Evolutionary conservation across 331 rosid genomes (phyloP), one percentile per base, ranked within the genome.

Genomic region (Quercus phellos): DNA sequence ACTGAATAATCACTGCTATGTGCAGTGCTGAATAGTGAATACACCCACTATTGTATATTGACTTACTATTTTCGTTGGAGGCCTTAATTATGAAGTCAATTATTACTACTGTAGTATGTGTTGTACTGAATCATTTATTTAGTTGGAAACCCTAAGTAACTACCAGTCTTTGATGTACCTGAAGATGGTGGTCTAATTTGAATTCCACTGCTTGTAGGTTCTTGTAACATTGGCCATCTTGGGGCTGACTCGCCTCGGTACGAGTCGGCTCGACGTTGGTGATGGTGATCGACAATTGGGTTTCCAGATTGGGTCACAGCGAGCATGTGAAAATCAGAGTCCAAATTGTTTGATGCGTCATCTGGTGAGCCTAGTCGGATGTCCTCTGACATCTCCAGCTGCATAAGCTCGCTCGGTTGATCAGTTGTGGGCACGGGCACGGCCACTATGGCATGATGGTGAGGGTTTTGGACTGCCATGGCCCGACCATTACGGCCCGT

Each of bases 351-450:
- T 0, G 97, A 92, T 1, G 87, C 94, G 42, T 92, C 97, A 2
- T 91, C 92, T 0, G 98, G 98, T 5, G 99, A 94, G 5, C 97
- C 97, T 0, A 94, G 85, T 19, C 94, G 85, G 34, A 92, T 94
- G 22, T 92, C 97, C 72, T 95, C 97, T 0, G 95, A 83, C 91
- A 90, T 88, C 56, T 94, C 97, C 1, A 92, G 30, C 42, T 90
- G 98, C 93, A 94, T 91, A 17, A 92, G 70, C 79, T 94, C 98
- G 43, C 92, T 92, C 0, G 97, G 87, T 55, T 92, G 91, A 0
- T 80, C 82, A 5, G 75, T 60, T 0, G 56, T 76, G 17, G 71
- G 78, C 11, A 74, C 73, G 17, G 71, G 78, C 11, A 74, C 73
- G 0, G 10, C 69, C 4, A 50, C 77, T 38, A 69, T 54, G 0